Evolutionary conservation across 2,329 filamentous ascomycete genomes (phyloP), one percentile per base, ranked within the genome.

Genomic region (Fusarium acutatum): DNA sequence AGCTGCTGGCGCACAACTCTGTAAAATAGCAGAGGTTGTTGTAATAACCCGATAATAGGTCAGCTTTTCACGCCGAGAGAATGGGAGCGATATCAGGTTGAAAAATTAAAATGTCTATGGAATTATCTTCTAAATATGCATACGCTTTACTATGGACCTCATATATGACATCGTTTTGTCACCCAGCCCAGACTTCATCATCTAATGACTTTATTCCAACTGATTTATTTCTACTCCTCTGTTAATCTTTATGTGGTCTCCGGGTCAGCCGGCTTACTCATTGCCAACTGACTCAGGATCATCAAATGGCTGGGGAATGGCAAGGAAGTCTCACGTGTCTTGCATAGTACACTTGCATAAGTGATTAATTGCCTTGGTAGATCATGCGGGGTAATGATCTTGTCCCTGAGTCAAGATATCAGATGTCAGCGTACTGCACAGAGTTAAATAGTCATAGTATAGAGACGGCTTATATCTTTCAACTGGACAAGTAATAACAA

Each of bases 51-150:
- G 4, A n/a, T 9, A 32, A 49, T 32, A 22, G 2, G 13, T 9
- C 9, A 28, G 4, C 0, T 9, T 28, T 28, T 22, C 13, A 15
- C 11, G 4, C 20, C 2, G 1, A 32, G 22, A 49, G 11, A 7
- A 32, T 17, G 4, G 11, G 14, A 32, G 10, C 3, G 15, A 32
- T n/a, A 17, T 17, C 3, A n/a, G n/a, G n/a, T n/a, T n/a, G n/a
- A n/a, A n/a, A n/a, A n/a, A n/a, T n/a, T n/a, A n/a, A n/a, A n/a
- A 12, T 18, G 10, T 0, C 8, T 11, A 47, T 11, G 9, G 6
- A 22, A 22, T n/a, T 9, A 18, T n/a, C 15, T n/a, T 32, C 7
- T 2, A 18, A n/a, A 6, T 3, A 30, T 17, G 7, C 15, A 30
- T 49, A 3, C n/a, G 7, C 3, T n/a, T n/a, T n/a, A 7, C 15